A percentile compares a stretch with the other conserved stretches of the same genome.
Evolutionary conservation across 2,329 filamentous ascomycete genomes (phyloP).

Genomic region (Penicillium sp.): DNA sequence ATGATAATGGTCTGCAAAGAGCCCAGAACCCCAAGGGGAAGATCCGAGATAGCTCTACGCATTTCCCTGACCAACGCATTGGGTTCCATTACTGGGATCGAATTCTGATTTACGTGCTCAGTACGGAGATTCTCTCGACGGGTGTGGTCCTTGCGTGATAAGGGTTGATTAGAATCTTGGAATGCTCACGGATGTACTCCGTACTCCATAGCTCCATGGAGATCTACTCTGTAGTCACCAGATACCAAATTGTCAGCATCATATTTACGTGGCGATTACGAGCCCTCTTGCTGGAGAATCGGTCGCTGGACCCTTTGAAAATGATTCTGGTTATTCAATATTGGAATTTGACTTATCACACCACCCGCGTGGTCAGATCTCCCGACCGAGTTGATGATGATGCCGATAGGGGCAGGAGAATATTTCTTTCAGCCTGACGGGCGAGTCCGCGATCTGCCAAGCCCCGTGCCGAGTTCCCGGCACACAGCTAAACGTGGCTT

Average conservation of each 20-base stretch:
- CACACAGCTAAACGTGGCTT: constrained; percentile 18
- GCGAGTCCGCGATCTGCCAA: constrained; percentile 7
- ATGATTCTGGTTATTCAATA: background rate
- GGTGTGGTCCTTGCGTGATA: background rate
- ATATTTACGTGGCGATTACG: background rate
- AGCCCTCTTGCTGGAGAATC: too few species aligned
- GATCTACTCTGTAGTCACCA: too few species aligned
- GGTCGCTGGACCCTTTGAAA: background rate
- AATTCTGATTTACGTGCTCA: background rate
- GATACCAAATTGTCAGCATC: background rate
- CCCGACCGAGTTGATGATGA: background rate
- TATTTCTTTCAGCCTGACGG: constrained; percentile 4
- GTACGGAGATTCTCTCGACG: background rate
- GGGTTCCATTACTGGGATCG: background rate
- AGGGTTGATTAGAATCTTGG: background rate
- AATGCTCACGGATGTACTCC: background rate
- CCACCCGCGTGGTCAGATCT: background rate
- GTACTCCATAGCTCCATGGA: background rate
- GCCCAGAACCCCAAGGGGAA: background rate
- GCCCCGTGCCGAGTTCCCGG: constrained; percentile 27
- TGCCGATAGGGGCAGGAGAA: background rate
- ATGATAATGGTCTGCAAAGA: background rate
- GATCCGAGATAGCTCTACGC: background rate
- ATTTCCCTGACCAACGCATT: background rate
- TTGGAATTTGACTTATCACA: background rate